Conservation (phyloP, 148 eudicot genomes). For the Fagopyrum esculentum region DNA sequence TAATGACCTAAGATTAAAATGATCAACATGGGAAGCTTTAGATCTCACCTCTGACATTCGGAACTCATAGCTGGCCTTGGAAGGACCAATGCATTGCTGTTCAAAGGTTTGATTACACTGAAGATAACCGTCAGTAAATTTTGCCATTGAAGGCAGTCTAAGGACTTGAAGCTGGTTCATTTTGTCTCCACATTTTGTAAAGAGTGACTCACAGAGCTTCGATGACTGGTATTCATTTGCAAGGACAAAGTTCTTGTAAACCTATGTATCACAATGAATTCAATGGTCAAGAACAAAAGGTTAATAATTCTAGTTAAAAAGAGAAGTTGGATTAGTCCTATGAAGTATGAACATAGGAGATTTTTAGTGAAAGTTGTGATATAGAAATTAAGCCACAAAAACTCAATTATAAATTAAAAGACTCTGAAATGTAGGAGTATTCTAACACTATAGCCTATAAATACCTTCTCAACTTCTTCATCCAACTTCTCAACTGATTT, state of each 20-base stretch:
- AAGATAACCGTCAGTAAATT: slow-evolving; percentile 85
- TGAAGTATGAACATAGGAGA: too few relatives aligned
- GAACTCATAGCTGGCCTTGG: slow-evolving; percentile 68
- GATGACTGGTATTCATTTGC: slow-evolving; percentile 86
- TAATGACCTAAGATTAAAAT: not conserved
- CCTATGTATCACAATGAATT: slow-evolving; percentile 29
- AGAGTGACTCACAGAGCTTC: slow-evolving; percentile 77
- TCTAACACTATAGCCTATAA: not conserved
- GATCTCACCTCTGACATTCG: slow-evolving; percentile 73
- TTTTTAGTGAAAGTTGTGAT: not conserved
- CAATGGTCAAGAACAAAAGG: not conserved
- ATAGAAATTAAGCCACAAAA: not conserved
- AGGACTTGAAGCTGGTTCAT: slow-evolving; percentile 97
- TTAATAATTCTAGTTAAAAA: not conserved
- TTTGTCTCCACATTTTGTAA: slow-evolving; percentile 75
- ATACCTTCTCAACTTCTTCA: slow-evolving; percentile 82
- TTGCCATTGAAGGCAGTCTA: slow-evolving; percentile 94
- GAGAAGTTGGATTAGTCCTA: too few relatives aligned
- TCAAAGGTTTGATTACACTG: slow-evolving; percentile 86
- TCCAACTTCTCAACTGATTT: slow-evolving; percentile 69
- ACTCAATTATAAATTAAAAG: not conserved
- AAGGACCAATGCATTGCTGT: slow-evolving; percentile 79
- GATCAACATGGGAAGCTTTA: not conserved
- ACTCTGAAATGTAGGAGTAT: not conserved
- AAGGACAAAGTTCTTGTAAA: slow-evolving; percentile 54